phyloP scores from a whole-genome alignment of 2,329 filamentous ascomycete species.

The Fusarium verrucosum region DNA sequence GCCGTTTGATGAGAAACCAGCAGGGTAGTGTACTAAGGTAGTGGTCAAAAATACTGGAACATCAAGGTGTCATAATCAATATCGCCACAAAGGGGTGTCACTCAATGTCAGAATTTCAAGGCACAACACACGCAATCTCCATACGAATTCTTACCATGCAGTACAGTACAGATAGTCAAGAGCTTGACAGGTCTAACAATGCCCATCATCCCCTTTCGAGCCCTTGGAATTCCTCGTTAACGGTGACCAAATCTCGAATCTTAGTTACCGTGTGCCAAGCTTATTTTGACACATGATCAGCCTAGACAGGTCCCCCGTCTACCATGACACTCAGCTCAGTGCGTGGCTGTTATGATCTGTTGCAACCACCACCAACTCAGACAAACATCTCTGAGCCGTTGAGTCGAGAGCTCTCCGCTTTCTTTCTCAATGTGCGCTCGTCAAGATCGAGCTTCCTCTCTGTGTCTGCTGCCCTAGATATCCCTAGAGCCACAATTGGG shows the following conservation, averaged over 20 bases:
- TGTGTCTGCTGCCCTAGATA: background rate
- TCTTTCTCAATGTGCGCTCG: constrained; percentile 18
- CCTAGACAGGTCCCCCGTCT: constrained; percentile 30
- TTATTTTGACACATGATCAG: constrained; percentile 37
- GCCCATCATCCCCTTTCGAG: background rate
- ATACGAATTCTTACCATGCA: background rate
- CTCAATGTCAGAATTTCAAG: background rate
- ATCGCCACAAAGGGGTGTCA: constrained; percentile 23
- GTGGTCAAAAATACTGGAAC: constrained; percentile 24
- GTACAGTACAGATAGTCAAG: background rate
- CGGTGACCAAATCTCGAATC: constrained; percentile 7
- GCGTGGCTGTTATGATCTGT: constrained; percentile 34
- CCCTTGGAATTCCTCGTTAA: constrained; percentile 1
- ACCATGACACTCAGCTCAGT: constrained; percentile 22
- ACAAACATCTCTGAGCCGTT: constrained; percentile 29
- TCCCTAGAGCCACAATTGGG: constrained; percentile 16
- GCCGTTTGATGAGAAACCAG: background rate
- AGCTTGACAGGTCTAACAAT: background rate
- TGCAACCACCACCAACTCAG: constrained; percentile 37
- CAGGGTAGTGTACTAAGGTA: too few relatives aligned
- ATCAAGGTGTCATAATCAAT: constrained; percentile 19
- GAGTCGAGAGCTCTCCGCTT: constrained; percentile 27
- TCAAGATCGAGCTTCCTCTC: constrained; percentile 5
- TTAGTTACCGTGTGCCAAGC: constrained; percentile 28
- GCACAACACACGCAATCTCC: background rate